Conservation (phyloP, 495 filamentous ascomycete species). For the Pseudevernia furfuracea region DNA sequence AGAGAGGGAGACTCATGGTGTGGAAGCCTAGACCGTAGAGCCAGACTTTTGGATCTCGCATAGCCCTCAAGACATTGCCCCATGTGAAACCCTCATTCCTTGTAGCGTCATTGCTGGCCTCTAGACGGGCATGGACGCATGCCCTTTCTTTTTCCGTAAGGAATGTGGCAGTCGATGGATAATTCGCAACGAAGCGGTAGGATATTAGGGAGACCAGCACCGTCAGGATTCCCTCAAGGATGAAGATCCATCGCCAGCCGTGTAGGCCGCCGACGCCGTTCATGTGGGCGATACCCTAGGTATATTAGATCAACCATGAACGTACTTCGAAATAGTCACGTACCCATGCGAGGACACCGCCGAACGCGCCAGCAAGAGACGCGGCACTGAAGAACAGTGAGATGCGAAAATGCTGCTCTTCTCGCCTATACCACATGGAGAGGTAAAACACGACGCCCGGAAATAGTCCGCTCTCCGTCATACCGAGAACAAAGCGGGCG, state of each 20-base stretch:
- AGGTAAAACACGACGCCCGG: constrained; percentile 75
- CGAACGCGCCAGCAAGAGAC: constrained; percentile 70
- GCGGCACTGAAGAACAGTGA: constrained; percentile 70
- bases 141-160: constrained; percentile 55
- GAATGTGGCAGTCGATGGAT: constrained; percentile 61
- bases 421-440: constrained; percentile 77
- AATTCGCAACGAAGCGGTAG: constrained; percentile 68
- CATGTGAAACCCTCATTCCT: constrained; percentile 60
- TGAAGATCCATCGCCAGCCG: constrained; percentile 83
- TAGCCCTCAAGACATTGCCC: constrained; percentile 53
- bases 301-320: not conserved
- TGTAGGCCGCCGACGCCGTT: constrained; percentile 52
- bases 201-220: constrained; percentile 51
- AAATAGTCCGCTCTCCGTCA: constrained; percentile 44
- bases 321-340: not conserved
- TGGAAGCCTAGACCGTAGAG: constrained; percentile 65
- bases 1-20: constrained; percentile 67
- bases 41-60: constrained; percentile 66
- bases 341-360: constrained; percentile 62
- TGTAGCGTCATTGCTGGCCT: constrained; percentile 52
- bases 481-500: constrained; percentile 55
- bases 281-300: constrained; percentile 50
- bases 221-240: constrained; percentile 65
- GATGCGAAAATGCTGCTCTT: constrained; percentile 63
- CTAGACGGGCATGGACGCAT: constrained; percentile 51